phyloP scores from a whole-genome alignment of 371 early-diverging fungal genomes.

The Mucor racemosus region DNA sequence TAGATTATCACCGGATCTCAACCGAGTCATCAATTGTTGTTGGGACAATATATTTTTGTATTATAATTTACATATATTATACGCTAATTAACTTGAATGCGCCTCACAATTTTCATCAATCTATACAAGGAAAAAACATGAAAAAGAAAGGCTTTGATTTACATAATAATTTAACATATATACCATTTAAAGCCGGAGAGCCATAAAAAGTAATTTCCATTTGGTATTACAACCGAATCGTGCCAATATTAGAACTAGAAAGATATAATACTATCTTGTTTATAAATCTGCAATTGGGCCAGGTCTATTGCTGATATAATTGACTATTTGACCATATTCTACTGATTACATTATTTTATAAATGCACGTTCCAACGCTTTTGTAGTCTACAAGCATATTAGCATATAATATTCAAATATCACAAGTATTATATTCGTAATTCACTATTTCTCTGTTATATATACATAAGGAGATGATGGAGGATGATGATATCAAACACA shows the following conservation, averaged over 20 bases:
- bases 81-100: background rate
- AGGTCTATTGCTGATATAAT: background rate
- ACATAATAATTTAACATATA: background rate
- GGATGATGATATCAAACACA: slow-evolving; percentile 2
- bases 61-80: background rate
- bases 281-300: background rate
- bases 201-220: slow-evolving; percentile 1
- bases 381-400: background rate
- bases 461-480: background rate
- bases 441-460: background rate
- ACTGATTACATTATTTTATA: background rate
- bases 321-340: background rate
- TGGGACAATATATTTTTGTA: background rate
- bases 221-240: slow-evolving; percentile 2
- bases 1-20: background rate
- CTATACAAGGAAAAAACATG: background rate
- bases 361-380: background rate
- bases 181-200: background rate
- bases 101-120: background rate
- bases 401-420: too few species aligned
- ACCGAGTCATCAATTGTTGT: background rate
- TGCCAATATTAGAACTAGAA: slow-evolving; percentile 4
- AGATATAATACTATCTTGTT: background rate
- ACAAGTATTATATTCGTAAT: too few species aligned
- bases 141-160: background rate